These are phyloP conservation scores for Westerdykella ornata DNA, from an alignment of 2,329 filamentous ascomycete genomes.

Conservation along the genomic window DNA sequence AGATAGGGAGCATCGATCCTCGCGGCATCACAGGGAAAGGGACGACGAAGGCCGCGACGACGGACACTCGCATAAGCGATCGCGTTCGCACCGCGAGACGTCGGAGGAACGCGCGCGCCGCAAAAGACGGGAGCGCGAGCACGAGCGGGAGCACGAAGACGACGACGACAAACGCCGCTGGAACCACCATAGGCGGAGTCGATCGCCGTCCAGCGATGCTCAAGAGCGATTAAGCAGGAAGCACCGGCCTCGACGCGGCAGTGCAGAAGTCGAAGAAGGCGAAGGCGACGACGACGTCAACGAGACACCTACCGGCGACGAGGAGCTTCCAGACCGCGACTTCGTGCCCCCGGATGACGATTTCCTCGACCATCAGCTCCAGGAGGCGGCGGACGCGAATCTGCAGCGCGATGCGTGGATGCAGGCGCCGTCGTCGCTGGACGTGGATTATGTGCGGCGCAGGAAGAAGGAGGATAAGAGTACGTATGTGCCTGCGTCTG, in stretches of 20 bases:
- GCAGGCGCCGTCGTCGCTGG: conserved; percentile 74
- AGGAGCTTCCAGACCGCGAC: conserved; percentile 42
- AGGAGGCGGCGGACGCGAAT: conserved; percentile 32
- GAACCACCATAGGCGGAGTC: conserved; percentile 9
- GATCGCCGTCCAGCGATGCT: conserved; percentile 29
- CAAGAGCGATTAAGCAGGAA: conserved; percentile 29
- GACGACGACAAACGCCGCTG: too few relatives aligned
- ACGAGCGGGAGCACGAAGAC: conserved; percentile 29
- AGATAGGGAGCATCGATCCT: conserved; percentile 38
- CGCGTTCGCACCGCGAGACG: conserved; percentile 47
- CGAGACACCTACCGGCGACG: conserved; percentile 26
- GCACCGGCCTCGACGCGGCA: conserved; percentile 5
- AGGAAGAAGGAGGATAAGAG: conserved; percentile 45
- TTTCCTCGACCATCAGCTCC: conserved; percentile 39
- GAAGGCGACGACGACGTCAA: conserved; percentile 27
- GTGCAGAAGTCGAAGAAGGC: conserved; percentile 12
- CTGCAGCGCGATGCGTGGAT: conserved; percentile 85
- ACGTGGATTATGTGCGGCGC: conserved; percentile 74
- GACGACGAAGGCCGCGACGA: conserved; percentile 45
- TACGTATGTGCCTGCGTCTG: conserved; percentile 42
- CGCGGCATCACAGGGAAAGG: conserved; percentile 40
- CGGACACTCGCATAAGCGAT: conserved; percentile 58
- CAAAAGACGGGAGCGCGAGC: conserved; percentile 35
- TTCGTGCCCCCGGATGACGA: conserved; percentile 39
- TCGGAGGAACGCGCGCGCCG: conserved; percentile 39